phyloP scores from a whole-genome alignment of 345 rosid species.

The Erysimum cheiranthoides region DNA sequence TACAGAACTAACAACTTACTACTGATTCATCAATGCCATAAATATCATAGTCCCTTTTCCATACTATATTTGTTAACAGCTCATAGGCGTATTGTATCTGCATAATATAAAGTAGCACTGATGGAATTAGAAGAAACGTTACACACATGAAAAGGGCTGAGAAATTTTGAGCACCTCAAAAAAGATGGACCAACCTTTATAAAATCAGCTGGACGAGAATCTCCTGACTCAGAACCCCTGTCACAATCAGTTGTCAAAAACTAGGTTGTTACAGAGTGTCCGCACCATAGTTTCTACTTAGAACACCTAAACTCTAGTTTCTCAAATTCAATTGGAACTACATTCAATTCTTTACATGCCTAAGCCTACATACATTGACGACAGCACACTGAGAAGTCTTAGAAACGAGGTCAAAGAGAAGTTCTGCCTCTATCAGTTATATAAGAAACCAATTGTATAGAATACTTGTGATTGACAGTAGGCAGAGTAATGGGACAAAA shows the following conservation, averaged over 20 bases:
- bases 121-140: conserved; percentile 1
- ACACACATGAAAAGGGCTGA: conserved; percentile 3
- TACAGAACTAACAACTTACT: conserved; percentile 56
- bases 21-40: conserved; percentile 78
- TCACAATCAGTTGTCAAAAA: conserved; percentile 26
- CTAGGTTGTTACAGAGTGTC: background rate
- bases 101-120: conserved; percentile 27
- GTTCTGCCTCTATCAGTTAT: background rate
- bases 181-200: conserved; percentile 59
- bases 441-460: background rate
- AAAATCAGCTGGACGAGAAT: conserved; percentile 55
- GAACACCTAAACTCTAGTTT: conserved; percentile 28
- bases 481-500: background rate
- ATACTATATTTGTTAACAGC: conserved; percentile 65
- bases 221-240: conserved; percentile 66
- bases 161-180: background rate
- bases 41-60: conserved; percentile 86
- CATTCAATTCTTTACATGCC: conserved; percentile 18
- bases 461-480: background rate
- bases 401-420: background rate
- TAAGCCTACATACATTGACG: conserved; percentile 17
- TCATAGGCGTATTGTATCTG: conserved; percentile 89
- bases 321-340: conserved; percentile 1
- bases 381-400: background rate
- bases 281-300: background rate